These are phyloP conservation scores for Saccharomycopsis crataegensis DNA, from an alignment of 1,139 yeast species.

Conservation along the genomic window DNA sequence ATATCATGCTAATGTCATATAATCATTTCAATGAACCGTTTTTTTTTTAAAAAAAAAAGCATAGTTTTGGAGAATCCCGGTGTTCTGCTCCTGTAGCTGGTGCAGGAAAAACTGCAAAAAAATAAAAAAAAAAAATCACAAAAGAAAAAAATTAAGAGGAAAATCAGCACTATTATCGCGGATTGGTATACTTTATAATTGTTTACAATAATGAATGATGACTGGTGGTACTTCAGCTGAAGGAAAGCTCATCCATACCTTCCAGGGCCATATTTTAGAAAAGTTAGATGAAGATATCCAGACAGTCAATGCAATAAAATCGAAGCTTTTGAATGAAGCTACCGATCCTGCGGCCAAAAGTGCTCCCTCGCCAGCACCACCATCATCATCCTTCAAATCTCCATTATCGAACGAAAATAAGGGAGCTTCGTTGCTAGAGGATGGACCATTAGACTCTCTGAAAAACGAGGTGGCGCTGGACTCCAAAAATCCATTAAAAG, in stretches of 20 bases:
- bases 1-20: too few species aligned
- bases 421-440: background rate
- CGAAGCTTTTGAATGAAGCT: constrained; percentile 12
- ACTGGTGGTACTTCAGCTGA: background rate
- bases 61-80: too few species aligned
- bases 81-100: too few species aligned
- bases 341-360: background rate
- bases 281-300: constrained; percentile 20
- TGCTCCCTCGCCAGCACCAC: background rate
- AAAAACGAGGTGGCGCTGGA: background rate
- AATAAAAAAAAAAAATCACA: background rate
- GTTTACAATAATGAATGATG: background rate
- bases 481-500: background rate
- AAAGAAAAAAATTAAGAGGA: background rate
- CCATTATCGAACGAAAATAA: background rate
- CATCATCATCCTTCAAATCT: background rate
- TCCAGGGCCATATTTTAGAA: constrained; percentile 19
- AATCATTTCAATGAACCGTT: too few species aligned
- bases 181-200: background rate
- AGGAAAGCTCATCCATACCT: constrained; percentile 17
- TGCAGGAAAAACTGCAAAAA: background rate
- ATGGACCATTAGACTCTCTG: too few species aligned
- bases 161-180: background rate
- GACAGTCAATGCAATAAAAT: constrained; percentile 17
- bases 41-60: too few species aligned